These are phyloP conservation scores for Aspergillus biplanus DNA, from an alignment of 495 filamentous ascomycete genomes.

Conservation along the genomic window DNA sequence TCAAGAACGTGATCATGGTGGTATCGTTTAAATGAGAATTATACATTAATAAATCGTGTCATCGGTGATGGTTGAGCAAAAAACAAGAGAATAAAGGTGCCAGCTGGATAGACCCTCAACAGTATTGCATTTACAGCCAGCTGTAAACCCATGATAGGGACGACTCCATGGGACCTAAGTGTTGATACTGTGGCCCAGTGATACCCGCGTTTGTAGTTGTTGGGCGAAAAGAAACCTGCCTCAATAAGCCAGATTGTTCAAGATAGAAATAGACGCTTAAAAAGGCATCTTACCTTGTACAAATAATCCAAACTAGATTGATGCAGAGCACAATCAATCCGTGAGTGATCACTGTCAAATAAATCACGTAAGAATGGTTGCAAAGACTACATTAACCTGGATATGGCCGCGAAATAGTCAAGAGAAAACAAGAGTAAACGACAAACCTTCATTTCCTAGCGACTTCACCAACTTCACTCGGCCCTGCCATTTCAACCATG, in stretches of 20 bases:
- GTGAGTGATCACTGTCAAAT: slow-evolving; percentile 13
- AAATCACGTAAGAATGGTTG: no score
- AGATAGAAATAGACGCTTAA: neutral
- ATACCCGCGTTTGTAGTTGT: neutral
- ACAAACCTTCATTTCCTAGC: slow-evolving; percentile 39
- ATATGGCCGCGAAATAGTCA: neutral
- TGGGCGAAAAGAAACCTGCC: neutral
- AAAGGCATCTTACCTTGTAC: slow-evolving; percentile 9
- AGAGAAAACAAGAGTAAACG: neutral
- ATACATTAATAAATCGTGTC: no score
- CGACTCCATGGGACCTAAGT: no score
- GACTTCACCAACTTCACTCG: slow-evolving; percentile 21
- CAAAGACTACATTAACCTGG: no score
- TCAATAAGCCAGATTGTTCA: neutral
- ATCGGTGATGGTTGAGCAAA: no score
- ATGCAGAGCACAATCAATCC: slow-evolving; percentile 15
- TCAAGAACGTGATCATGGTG: no score
- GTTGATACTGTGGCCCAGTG: neutral
- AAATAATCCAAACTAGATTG: slow-evolving; percentile 13
- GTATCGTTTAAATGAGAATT: no score
- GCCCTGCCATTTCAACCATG: slow-evolving; percentile 37
- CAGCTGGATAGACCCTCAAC: no score
- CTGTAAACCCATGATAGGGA: neutral
- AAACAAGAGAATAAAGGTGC: no score
- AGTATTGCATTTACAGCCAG: neutral